Evolutionary conservation across 140 eudicot genomes (phyloP).

Genomic region (Cichorium intybus): DNA sequence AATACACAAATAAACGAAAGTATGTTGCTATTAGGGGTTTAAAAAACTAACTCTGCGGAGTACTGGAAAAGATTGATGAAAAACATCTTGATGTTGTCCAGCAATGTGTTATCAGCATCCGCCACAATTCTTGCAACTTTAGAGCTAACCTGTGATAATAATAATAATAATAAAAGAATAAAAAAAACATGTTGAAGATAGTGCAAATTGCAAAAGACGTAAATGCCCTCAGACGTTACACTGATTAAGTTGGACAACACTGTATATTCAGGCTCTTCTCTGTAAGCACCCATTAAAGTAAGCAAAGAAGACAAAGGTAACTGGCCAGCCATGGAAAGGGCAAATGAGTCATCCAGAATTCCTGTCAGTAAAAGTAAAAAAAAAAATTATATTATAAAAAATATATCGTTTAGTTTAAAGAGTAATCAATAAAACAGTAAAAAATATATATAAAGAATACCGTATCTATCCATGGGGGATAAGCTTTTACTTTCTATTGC

Average conservation of each 20-base stretch:
- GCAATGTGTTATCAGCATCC: constrained; percentile 66
- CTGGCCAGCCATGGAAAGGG: constrained; percentile 86
- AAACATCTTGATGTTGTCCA: constrained; percentile 51
- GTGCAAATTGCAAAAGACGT: too few species aligned
- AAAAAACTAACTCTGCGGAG: constrained; percentile 71
- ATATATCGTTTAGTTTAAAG: neutral
- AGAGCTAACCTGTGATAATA: constrained; percentile 57
- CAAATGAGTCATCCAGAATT: constrained; percentile 78
- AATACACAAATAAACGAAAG: neutral
- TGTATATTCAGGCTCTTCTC: constrained; percentile 83
- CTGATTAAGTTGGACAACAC: constrained; percentile 79
- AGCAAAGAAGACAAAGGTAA: constrained; percentile 79
- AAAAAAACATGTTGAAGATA: too few species aligned
- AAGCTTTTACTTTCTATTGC: constrained; percentile 69
- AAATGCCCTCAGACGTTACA: constrained; percentile 34
- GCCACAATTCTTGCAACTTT: constrained; percentile 75
- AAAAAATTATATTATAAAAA: neutral
- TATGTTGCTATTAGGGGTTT: neutral
- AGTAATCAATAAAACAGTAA: neutral
- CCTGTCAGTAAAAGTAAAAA: constrained; percentile 39
- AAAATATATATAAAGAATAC: constrained; percentile 29
- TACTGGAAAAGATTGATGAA: constrained; percentile 76
- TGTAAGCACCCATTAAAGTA: constrained; percentile 73
- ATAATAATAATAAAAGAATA: neutral
- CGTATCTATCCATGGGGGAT: constrained; percentile 79